Conservation (phyloP, 2,329 filamentous ascomycete genomes). For the Ilyonectria sp. region DNA sequence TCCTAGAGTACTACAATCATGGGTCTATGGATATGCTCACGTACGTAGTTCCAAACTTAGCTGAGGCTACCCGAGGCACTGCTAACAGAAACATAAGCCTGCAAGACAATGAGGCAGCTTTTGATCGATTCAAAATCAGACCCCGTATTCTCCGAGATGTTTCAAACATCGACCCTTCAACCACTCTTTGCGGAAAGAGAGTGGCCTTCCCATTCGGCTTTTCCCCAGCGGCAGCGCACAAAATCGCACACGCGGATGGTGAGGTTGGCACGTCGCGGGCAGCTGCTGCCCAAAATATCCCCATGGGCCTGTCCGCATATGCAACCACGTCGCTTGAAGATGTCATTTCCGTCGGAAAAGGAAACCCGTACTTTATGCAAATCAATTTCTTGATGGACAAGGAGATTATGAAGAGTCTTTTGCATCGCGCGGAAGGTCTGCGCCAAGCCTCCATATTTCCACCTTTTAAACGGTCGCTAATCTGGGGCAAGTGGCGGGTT, state of each 20-base stretch:
- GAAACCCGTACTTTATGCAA: slow-evolving; percentile 23
- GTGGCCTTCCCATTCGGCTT: slow-evolving; percentile 16
- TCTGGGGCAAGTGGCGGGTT: slow-evolving; percentile 17
- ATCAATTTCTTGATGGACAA: slow-evolving; percentile 24
- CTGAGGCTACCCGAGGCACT: neutral
- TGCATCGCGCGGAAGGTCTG: slow-evolving; percentile 24
- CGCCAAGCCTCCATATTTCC: neutral
- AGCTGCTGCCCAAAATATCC: neutral
- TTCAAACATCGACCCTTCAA: slow-evolving; percentile 4
- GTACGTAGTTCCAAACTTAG: neutral
- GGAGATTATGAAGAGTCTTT: slow-evolving; percentile 29
- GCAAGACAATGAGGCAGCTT: slow-evolving; percentile 66
- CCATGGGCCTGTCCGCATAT: slow-evolving; percentile 12
- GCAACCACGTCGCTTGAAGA: slow-evolving; percentile 10
- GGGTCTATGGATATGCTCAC: slow-evolving; percentile 13
- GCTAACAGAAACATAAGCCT: slow-evolving; percentile 42
- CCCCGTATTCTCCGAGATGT: slow-evolving; percentile 13
- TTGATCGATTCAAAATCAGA: slow-evolving; percentile 50
- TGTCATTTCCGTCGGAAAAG: slow-evolving; percentile 23
- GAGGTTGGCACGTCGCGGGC: slow-evolving; percentile 13
- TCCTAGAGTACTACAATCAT: slow-evolving; percentile 7
- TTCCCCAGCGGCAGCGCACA: slow-evolving; percentile 19
- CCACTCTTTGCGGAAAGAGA: slow-evolving; percentile 10
- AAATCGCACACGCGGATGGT: slow-evolving; percentile 16
- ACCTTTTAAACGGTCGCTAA: neutral